phyloP scores from a whole-genome alignment of 1,284 basidiomycete species.

The Ceratobasidium theobromae region DNA sequence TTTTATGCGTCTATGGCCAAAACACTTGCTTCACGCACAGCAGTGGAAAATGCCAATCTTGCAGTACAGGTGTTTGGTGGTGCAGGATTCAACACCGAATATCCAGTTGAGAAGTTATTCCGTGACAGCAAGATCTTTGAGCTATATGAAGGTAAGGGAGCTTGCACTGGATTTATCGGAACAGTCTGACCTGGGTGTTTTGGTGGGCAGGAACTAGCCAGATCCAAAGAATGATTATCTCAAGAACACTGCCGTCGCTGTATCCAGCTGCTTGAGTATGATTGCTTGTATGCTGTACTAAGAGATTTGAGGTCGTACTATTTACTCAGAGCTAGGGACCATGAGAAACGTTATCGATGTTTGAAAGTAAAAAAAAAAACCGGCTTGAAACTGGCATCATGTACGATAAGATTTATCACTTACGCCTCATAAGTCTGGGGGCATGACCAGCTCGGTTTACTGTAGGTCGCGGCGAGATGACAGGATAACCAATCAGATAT shows the following conservation, averaged over 20 bases:
- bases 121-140: conserved; percentile 50
- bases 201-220: background rate
- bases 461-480: too few species aligned
- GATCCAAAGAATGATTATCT: background rate
- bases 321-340: too few species aligned
- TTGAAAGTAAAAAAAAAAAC: too few species aligned
- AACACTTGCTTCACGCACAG: conserved; percentile 47
- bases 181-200: background rate
- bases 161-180: background rate
- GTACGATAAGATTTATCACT: too few species aligned
- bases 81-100: conserved; percentile 55
- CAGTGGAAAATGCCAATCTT: conserved; percentile 49
- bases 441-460: too few species aligned
- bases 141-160: conserved; percentile 44
- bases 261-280: conserved; percentile 3
- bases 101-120: conserved; percentile 56
- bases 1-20: conserved; percentile 58
- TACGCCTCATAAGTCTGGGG: too few species aligned
- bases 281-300: background rate
- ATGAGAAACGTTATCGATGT: too few species aligned
- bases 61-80: conserved; percentile 52
- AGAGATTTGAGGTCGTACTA: too few species aligned
- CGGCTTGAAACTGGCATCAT: too few species aligned
- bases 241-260: background rate
- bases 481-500: too few species aligned